Percentiles rank a stretch among this genome's conserved stretches.
Conservation (phyloP, 2,329 filamentous ascomycete species). For the Apiospora aurea region DNA sequence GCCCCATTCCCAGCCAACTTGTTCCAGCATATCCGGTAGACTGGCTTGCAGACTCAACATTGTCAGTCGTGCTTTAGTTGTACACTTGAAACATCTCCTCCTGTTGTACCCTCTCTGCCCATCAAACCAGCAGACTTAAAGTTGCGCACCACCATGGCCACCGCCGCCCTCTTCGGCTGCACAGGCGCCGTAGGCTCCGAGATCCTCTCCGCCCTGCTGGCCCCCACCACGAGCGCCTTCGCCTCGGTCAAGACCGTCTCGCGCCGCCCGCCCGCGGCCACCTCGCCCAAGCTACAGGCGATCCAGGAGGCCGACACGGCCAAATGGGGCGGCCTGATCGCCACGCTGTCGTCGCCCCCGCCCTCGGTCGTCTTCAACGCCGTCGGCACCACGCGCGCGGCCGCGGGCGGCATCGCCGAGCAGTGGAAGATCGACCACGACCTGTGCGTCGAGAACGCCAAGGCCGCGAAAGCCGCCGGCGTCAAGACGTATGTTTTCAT, state of each 20-base stretch:
- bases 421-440: slow-evolving; percentile 92
- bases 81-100: neutral
- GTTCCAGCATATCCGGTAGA: neutral
- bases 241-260: slow-evolving; percentile 68
- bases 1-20: neutral
- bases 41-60: neutral
- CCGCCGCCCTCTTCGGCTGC: slow-evolving; percentile 65
- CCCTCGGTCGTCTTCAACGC: slow-evolving; percentile 76
- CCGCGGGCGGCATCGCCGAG: slow-evolving; percentile 76
- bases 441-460: slow-evolving; percentile 80
- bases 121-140: neutral
- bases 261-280: slow-evolving; percentile 65
- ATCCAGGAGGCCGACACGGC: slow-evolving; percentile 71
- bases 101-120: neutral
- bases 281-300: slow-evolving; percentile 66
- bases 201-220: slow-evolving; percentile 72
- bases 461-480: slow-evolving; percentile 75
- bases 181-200: slow-evolving; percentile 75
- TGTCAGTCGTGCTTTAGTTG: too few species aligned
- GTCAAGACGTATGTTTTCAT: slow-evolving; percentile 80
- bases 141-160: slow-evolving; percentile 47
- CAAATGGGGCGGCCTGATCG: slow-evolving; percentile 71
- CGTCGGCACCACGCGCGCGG: slow-evolving; percentile 79
- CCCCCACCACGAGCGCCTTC: slow-evolving; percentile 55
- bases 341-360: slow-evolving; percentile 56